Evolutionary conservation across 148 eudicot genomes (phyloP).

Genomic region (Rhododendron kiyosumense): DNA sequence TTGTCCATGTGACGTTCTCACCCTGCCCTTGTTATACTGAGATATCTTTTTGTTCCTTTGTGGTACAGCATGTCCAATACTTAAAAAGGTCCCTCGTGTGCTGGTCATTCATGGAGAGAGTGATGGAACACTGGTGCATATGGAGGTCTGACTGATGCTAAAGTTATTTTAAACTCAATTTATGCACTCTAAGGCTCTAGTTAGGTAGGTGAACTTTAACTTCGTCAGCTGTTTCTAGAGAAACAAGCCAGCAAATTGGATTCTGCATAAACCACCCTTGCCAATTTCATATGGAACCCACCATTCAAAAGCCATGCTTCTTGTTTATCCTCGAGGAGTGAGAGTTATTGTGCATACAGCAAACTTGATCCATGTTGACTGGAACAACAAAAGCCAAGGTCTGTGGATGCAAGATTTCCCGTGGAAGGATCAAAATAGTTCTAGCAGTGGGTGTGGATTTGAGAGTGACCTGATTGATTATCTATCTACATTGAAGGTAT

Average conservation of each 20-base stretch:
- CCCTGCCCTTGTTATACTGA: neutral
- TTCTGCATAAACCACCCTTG: constrained; percentile 85
- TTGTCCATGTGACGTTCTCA: neutral
- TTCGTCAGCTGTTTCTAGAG: constrained; percentile 44
- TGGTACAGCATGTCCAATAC: constrained; percentile 70
- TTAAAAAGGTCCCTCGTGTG: constrained; percentile 78
- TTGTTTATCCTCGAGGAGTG: constrained; percentile 87
- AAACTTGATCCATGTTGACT: constrained; percentile 86
- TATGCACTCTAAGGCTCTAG: constrained; percentile 11
- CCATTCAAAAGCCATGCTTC: constrained; percentile 97
- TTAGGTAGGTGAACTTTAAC: neutral
- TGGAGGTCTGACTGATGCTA: constrained; percentile 54
- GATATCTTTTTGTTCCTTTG: neutral
- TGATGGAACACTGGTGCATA: constrained; percentile 67
- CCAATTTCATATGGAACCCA: constrained; percentile 97
- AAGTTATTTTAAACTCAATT: neutral
- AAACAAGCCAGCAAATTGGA: constrained; percentile 70
- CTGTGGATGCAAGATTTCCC: constrained; percentile 99
- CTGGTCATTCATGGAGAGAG: constrained; percentile 91
- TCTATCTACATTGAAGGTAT: constrained; percentile 77
- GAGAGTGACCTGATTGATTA: constrained; percentile 81
- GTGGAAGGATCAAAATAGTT: constrained; percentile 61
- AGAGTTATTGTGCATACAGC: constrained; percentile 91
- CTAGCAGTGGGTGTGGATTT: constrained; percentile 56
- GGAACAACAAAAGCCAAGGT: constrained; percentile 97